Conservation (phyloP, 495 filamentous ascomycete genomes). For the Penicillium cinerascens region DNA sequence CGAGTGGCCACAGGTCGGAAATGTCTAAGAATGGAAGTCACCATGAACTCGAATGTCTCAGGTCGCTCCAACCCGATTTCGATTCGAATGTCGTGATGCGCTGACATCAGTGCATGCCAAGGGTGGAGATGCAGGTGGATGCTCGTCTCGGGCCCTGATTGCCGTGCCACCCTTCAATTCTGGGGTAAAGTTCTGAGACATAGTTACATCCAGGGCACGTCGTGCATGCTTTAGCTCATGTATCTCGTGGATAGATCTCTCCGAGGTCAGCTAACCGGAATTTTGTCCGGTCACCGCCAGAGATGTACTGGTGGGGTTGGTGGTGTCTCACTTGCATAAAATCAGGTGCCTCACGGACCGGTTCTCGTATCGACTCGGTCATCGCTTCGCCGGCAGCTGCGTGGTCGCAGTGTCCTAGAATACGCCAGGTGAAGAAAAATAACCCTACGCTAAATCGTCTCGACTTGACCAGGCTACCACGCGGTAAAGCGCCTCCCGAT, state of each 20-base stretch:
- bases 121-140: not conserved
- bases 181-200: conserved; percentile 22
- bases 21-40: conserved; percentile 2
- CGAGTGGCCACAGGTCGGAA: not conserved
- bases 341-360: not conserved
- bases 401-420: not conserved
- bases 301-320: conserved; percentile 8
- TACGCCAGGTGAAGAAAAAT: too few relatives aligned
- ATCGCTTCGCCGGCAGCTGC: not conserved
- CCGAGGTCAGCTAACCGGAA: not conserved
- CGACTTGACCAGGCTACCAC: not conserved
- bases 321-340: conserved; percentile 7
- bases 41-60: conserved; percentile 7
- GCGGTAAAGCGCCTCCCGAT: conserved; percentile 8
- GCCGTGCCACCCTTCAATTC: not conserved
- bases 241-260: not conserved
- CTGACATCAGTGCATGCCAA: conserved; percentile 15
- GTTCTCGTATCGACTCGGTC: not conserved
- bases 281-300: conserved; percentile 1
- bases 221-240: conserved; percentile 5
- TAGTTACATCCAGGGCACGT: conserved; percentile 21
- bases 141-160: not conserved
- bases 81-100: too few relatives aligned
- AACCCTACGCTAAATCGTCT: conserved; percentile 1
- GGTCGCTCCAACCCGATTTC: conserved; percentile 1